These are phyloP conservation scores for Mimosa bimucronata DNA, from an alignment of 306 rosid species.

Conservation along the genomic window DNA sequence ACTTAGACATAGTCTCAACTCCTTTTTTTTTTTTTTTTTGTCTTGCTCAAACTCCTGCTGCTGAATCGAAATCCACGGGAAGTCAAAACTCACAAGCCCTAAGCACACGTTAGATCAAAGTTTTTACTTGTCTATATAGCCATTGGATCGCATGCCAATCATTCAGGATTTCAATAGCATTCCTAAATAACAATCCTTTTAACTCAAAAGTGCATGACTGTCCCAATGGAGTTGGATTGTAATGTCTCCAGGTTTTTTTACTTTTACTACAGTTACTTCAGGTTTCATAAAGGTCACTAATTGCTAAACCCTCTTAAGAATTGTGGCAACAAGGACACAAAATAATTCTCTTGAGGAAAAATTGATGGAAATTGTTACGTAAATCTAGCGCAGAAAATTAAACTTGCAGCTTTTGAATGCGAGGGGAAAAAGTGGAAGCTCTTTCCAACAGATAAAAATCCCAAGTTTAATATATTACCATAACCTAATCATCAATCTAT, in stretches of 20 bases:
- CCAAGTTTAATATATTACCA: background rate
- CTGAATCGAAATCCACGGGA: constrained; percentile 30
- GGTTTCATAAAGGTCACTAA: constrained; percentile 20
- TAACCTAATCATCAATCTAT: background rate
- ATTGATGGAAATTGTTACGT: too few species aligned
- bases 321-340: constrained; percentile 3
- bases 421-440: too few species aligned
- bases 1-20: constrained; percentile 1
- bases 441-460: too few species aligned
- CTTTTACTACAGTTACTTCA: background rate
- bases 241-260: background rate
- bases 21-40: background rate
- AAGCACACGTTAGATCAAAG: constrained; percentile 7
- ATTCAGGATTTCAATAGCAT: constrained; percentile 16
- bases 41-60: background rate
- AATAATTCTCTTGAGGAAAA: background rate
- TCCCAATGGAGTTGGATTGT: constrained; percentile 2
- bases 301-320: constrained; percentile 17
- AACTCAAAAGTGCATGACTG: background rate
- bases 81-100: background rate
- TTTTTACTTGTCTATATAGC: background rate
- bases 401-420: background rate
- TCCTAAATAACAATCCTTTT: too few species aligned
- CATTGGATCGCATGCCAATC: constrained; percentile 6
- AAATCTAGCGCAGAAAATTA: too few species aligned